These are phyloP conservation scores for Penstemon newberryi DNA, from an alignment of 257 asterid genomes.

Conservation along the genomic window DNA sequence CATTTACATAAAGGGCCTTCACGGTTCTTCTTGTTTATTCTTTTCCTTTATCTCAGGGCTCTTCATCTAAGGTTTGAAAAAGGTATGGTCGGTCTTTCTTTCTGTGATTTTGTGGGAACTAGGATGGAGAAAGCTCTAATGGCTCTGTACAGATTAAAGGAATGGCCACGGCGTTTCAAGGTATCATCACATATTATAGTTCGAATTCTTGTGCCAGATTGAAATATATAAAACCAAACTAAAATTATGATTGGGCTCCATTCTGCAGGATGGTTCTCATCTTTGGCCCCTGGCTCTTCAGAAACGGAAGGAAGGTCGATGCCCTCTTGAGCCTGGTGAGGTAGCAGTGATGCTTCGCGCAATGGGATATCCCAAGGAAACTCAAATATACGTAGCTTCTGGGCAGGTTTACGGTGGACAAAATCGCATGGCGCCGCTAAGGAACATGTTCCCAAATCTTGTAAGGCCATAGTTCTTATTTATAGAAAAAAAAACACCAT, in stretches of 20 bases:
- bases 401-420: conserved; percentile 99
- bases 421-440: conserved; percentile 97
- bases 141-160: conserved; percentile 87
- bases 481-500: not conserved
- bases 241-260: conserved; percentile 22
- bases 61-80: conserved; percentile 97
- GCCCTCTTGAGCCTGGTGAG: conserved; percentile 99
- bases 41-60: conserved; percentile 63
- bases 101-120: conserved; percentile 97
- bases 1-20: conserved; percentile 16
- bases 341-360: conserved; percentile 99
- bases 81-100: conserved; percentile 99
- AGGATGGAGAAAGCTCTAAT: conserved; percentile 88
- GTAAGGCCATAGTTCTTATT: conserved; percentile 45
- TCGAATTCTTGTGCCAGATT: not conserved
- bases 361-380: conserved; percentile 98
- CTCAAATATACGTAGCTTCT: conserved; percentile 97
- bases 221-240: not conserved
- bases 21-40: conserved; percentile 3
- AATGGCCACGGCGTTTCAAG: conserved; percentile 99
- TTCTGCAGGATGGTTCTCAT: conserved; percentile 93
- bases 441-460: conserved; percentile 98
- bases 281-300: conserved; percentile 96
- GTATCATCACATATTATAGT: conserved; percentile 36
- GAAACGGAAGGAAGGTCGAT: conserved; percentile 98